Evolutionary conservation across 176 grass and related monocot genomes (phyloP), one percentile per base, ranked within the genome.

Genomic region (Paspalum vaginatum): DNA sequence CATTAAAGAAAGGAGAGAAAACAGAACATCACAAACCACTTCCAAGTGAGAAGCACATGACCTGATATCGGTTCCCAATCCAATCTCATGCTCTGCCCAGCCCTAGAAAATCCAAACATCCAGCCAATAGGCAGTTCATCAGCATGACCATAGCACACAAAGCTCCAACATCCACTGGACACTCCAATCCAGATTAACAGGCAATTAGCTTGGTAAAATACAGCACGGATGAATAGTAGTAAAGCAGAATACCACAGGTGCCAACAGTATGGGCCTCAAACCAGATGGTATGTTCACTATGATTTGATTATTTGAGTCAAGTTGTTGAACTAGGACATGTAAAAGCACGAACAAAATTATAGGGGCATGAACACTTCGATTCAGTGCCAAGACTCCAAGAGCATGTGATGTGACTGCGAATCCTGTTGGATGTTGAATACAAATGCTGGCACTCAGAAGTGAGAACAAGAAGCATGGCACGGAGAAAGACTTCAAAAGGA

Each of bases 191-290:
- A 77, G 62, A 61, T 75, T 53, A 84, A 67, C 55, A 85, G 20
- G 18, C 11, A 67, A 46, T 22, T 53, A 70, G 63, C 5, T 32
- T 1, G 18, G 57, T 81, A 58, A 71, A 77, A 72, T 80, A 77
- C 39, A 58, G 11, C 18, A 11, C 11, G 8, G 82, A 17, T 72
- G 2, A 65, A 69, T 61, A 42, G 56, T 65, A 48, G 77, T 85
- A 69, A 64, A 70, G 70, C 64, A 58, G 71, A 89, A 89, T 85
- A 89, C 82, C 71, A 68, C 71, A 80, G 70, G 64, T 62, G 87
- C 87, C 87, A 89, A 89, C 78, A 10, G 78, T 89, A 77, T 85
- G 18, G 43, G 27, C 41, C 24, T 76, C 18, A 74, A 79, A 77
- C 77, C 71, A 58, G 49, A 72, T 64, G 64, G 42, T 52, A 17